Base-by-base conservation (phyloP, 2,329 filamentous ascomycete species). In the Teratosphaeria pseudoeucalypti region DNA sequence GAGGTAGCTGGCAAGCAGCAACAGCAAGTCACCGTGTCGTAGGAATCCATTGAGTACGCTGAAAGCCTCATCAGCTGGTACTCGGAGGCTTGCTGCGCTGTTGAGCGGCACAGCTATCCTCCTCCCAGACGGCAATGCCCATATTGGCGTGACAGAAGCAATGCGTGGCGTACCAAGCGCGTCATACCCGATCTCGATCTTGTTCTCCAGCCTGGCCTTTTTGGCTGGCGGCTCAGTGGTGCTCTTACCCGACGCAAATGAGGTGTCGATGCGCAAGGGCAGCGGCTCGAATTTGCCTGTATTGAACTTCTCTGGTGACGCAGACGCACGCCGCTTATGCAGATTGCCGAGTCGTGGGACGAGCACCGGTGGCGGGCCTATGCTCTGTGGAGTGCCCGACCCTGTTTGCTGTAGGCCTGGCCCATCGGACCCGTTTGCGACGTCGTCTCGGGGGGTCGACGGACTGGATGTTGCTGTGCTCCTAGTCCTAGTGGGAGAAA, bases 1-100 rank as follows among this genome's bases (percentile, higher is more conserved):
- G 23, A 90, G 77, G 60, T 81, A 76, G 63, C 78, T 77, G 60
- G 81, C 79, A 7, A 89, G 67, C 55, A 80, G 74, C 54, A 85
- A 74, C 53, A 80, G 72, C 3, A 89, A 72, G 57, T 85, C 81
- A 4, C 79, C 63, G 59, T 73, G 64, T 1, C 64, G 60, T 56
- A 68, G 63, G 54, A 76, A 65, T 3, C 68, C 68, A 34, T 68
- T 62, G 55, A 76, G 64, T 32, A 76, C 60, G 60, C 67, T 73
- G 67, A 73, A 73, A 2, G 55, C 14, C 62, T 62, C 19, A 62
- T 60, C 32, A 26, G 23, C 26, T 37, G 54, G 16, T 47, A 23
- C 57, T 54, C 52, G 52, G 60, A 12, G 59, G 32, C 10, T 43
- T 14, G 27, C 43, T 23, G 43, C 43, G 43, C 43, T 49, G 43